Conservation (phyloP, 139 green algal genomes). For the Zygnema cylindricum region DNA sequence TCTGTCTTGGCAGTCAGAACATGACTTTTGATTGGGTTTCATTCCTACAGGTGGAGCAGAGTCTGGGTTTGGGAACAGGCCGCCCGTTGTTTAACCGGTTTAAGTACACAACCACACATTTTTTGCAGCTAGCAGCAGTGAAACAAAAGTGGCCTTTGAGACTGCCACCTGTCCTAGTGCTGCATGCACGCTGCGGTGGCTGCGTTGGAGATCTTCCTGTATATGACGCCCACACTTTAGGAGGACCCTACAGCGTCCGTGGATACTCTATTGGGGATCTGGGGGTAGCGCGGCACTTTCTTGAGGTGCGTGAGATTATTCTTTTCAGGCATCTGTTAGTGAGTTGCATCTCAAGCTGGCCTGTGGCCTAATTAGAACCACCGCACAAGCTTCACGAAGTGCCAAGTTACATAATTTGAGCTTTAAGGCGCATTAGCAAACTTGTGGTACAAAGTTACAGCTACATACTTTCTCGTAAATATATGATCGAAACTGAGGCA, state of each 20-base stretch:
- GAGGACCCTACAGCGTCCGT: slow-evolving; percentile 91
- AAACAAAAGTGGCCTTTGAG: background rate
- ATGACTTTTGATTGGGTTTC: too few relatives aligned
- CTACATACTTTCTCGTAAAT: too few relatives aligned
- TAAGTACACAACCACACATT: slow-evolving; percentile 61
- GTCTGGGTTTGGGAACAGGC: slow-evolving; percentile 73
- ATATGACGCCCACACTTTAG: slow-evolving; percentile 94
- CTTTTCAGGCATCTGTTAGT: too few relatives aligned
- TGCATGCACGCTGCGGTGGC: slow-evolving; percentile 73
- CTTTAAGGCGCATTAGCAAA: too few relatives aligned
- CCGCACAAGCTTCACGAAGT: too few relatives aligned
- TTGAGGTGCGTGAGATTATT: slow-evolving; percentile 59
- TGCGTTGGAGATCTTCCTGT: slow-evolving; percentile 87
- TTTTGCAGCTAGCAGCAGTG: slow-evolving; percentile 69
- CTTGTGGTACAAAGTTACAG: too few relatives aligned
- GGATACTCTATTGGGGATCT: slow-evolving; percentile 94
- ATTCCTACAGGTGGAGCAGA: slow-evolving; percentile 75
- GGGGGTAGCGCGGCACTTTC: slow-evolving; percentile 77
- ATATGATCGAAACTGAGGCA: too few relatives aligned
- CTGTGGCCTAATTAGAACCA: too few relatives aligned
- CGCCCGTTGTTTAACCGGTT: slow-evolving; percentile 80
- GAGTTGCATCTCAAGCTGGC: too few relatives aligned
- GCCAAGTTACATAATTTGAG: too few relatives aligned
- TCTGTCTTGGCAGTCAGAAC: too few relatives aligned
- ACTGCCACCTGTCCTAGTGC: slow-evolving; percentile 71